These are phyloP conservation scores for Teratosphaeria gauchensis DNA, from an alignment of 2,329 filamentous ascomycete genomes.

Conservation along the genomic window DNA sequence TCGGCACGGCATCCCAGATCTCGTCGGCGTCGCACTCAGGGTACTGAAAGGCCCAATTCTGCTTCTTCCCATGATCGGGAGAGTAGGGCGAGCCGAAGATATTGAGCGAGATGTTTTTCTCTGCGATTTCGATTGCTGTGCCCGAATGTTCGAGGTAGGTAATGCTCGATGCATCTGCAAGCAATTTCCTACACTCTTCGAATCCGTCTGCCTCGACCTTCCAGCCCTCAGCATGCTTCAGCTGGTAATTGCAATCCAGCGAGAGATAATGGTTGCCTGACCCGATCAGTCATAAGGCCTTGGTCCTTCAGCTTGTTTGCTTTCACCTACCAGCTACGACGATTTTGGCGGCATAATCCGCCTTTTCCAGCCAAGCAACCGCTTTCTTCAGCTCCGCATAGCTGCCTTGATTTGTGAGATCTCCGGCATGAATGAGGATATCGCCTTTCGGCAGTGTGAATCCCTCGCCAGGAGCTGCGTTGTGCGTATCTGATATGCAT, in stretches of 20 bases:
- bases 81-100: slow-evolving; percentile 65
- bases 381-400: slow-evolving; percentile 48
- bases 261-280: slow-evolving; percentile 68
- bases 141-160: slow-evolving; percentile 56
- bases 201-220: slow-evolving; percentile 3
- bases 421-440: slow-evolving; percentile 66
- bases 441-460: slow-evolving; percentile 61
- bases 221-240: slow-evolving; percentile 21
- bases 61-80: slow-evolving; percentile 25
- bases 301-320: background rate
- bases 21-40: slow-evolving; percentile 26
- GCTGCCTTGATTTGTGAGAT: slow-evolving; percentile 64
- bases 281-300: background rate
- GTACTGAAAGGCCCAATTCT: slow-evolving; percentile 61
- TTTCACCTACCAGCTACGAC: slow-evolving; percentile 51
- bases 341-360: slow-evolving; percentile 61
- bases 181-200: slow-evolving; percentile 24
- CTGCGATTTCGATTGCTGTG: slow-evolving; percentile 46
- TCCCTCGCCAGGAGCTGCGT: slow-evolving; percentile 43
- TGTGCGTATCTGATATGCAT: slow-evolving; percentile 70
- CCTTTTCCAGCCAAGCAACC: slow-evolving; percentile 56
- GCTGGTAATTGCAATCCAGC: slow-evolving; percentile 40
- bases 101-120: slow-evolving; percentile 46
- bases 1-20: slow-evolving; percentile 54
- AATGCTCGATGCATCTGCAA: slow-evolving; percentile 43